Base-by-base conservation (phyloP, 345 rosid species). In the Acer campestre region DNA sequence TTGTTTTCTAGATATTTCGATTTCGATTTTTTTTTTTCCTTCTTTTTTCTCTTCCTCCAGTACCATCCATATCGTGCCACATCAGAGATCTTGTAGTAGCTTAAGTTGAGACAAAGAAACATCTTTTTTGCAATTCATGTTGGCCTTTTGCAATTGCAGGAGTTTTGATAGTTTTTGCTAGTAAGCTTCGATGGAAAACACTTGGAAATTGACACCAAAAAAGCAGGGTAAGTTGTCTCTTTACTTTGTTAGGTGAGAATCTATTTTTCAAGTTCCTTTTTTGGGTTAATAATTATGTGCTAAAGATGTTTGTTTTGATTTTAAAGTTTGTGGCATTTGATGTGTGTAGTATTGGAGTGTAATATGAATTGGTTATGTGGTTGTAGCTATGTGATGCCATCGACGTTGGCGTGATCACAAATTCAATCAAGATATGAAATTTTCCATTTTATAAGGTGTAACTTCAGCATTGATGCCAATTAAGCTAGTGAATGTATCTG, bases 371-470 rank as follows among this genome's bases (percentile, higher is more conserved):
- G 11, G 11, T 55, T 25, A 35, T 73, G 48, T 49, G 18, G 27
- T 83, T 86, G 80, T 91, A 95, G 98, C 86, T 94, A 29, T 95
- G 97, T 77, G 99, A 95, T 78, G 97, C 90, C 49, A 77, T 93
- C 38, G 99, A 96, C 80, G 98, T 61, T 94, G 98, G 97, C 89
- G 93, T 76, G 98, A 98, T 70, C 97, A 97, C 65, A 95, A 89
- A 85, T 93, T 93, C 83, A 92, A 95, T 80, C 98, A 92, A 91
- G 96, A 97, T 93, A 75, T 73, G 76, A 10, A 59, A 20, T 48
- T 62, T 10, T 59, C 70, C 66, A 27, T 13, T 77, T 78, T 0
- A 22, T 72, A 55, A 10, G 14, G 49, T 73, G 61, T 63, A 69
- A 7, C n/a, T 58, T 59, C 44, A 23, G 17, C 35, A 48, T 64